phyloP scores from a whole-genome alignment of 768 basidiomycete genomes.

The Termitomyces sp. region DNA sequence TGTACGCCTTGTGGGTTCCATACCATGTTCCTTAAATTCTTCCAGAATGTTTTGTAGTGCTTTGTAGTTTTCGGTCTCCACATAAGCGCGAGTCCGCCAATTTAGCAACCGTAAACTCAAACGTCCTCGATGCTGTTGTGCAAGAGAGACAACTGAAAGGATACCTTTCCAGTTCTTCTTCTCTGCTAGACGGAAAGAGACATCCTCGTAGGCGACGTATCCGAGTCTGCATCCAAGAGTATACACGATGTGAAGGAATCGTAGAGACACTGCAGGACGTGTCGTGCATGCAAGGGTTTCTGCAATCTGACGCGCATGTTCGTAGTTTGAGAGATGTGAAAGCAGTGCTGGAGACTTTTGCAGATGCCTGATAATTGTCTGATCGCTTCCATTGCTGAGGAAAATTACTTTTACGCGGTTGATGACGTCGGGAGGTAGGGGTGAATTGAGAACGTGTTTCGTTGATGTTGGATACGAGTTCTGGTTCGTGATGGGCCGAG shows the following conservation, averaged over 20 bases:
- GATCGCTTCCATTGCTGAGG: background rate
- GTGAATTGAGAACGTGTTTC: background rate
- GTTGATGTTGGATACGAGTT: background rate
- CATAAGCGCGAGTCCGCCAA: constrained; percentile 60
- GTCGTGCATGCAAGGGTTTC: constrained; percentile 26
- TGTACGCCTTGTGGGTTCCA: constrained; percentile 54
- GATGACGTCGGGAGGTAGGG: constrained; percentile 7
- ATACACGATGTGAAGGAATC: constrained; percentile 43
- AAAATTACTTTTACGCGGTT: constrained; percentile 6
- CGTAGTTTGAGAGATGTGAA: constrained; percentile 26
- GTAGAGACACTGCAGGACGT: constrained; percentile 35
- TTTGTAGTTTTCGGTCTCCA: constrained; percentile 48
- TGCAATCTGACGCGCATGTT: constrained; percentile 26
- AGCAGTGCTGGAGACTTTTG: constrained; percentile 16
- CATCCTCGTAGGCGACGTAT: constrained; percentile 53
- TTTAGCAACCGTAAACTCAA: constrained; percentile 58
- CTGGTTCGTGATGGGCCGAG: background rate
- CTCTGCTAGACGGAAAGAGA: constrained; percentile 44
- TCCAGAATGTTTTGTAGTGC: constrained; percentile 39
- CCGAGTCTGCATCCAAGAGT: constrained; percentile 44
- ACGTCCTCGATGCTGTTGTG: constrained; percentile 41
- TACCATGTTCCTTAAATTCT: constrained; percentile 41
- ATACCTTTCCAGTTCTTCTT: constrained; percentile 47
- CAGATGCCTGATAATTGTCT: constrained; percentile 10
- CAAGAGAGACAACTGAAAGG: constrained; percentile 42